phyloP scores from a whole-genome alignment of 2,329 filamentous ascomycete species.

The Ophiostoma sp. region DNA sequence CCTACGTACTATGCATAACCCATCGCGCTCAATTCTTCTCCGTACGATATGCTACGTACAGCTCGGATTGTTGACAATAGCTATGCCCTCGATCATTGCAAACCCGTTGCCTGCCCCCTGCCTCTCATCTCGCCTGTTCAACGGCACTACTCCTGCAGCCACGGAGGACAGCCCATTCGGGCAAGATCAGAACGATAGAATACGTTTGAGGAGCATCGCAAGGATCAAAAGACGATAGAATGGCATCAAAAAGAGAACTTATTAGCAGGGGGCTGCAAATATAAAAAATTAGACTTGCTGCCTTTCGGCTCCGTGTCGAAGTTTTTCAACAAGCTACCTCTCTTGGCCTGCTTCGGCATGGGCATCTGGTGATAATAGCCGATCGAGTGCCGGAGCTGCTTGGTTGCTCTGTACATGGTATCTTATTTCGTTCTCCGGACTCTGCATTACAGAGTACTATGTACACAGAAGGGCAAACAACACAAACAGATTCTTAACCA shows the following conservation, averaged over 20 bases:
- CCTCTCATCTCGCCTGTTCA: neutral
- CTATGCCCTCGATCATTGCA: neutral
- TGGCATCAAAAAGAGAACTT: neutral
- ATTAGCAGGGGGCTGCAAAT: constrained; percentile 3
- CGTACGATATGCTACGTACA: too few relatives aligned
- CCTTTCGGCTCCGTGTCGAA: neutral
- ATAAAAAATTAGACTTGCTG: neutral
- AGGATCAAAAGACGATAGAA: neutral
- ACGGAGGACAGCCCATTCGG: neutral
- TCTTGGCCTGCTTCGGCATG: constrained; percentile 3
- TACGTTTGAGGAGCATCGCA: neutral
- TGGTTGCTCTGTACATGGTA: neutral
- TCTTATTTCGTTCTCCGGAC: too few relatives aligned
- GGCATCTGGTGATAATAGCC: neutral
- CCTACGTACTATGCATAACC: too few relatives aligned
- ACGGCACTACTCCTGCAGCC: neutral
- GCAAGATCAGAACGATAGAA: neutral
- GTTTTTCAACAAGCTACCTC: neutral
- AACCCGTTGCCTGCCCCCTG: neutral
- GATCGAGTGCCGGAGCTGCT: neutral
- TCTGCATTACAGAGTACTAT: too few relatives aligned
- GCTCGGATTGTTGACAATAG: too few relatives aligned
- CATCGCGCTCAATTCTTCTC: too few relatives aligned
- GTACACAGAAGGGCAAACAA: neutral
- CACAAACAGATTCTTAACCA: neutral